Evolutionary conservation across 2,329 filamentous ascomycete genomes (phyloP).

Genomic region (Microsporum canis): DNA sequence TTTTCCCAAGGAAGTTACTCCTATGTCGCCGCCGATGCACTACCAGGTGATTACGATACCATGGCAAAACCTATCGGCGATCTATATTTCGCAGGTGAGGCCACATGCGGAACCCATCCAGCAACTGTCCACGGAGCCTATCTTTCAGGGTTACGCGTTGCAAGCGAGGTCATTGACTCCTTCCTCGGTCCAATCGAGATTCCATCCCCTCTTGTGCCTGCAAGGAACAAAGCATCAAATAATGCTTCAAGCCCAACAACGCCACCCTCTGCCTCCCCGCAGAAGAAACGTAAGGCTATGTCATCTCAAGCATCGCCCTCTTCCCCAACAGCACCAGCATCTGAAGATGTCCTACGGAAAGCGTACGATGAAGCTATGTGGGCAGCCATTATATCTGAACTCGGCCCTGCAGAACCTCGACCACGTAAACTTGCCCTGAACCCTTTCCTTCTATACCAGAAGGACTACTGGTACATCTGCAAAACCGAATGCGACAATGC

Average conservation of each 20-base stretch:
- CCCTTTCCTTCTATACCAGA: slow-evolving; percentile 82
- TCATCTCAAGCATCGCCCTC: not conserved
- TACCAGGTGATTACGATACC: slow-evolving; percentile 76
- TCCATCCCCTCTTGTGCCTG: slow-evolving; percentile 61
- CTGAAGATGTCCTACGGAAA: slow-evolving; percentile 26
- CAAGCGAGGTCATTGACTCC: slow-evolving; percentile 69
- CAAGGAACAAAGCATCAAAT: slow-evolving; percentile 39
- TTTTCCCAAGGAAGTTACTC: slow-evolving; percentile 96
- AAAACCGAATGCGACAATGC: slow-evolving; percentile 58
- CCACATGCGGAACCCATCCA: slow-evolving; percentile 89
- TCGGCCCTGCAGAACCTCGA: slow-evolving; percentile 64
- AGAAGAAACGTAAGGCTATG: slow-evolving; percentile 20
- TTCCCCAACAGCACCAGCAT: not conserved
- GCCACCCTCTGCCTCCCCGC: slow-evolving; percentile 16
- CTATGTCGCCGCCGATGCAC: slow-evolving; percentile 72
- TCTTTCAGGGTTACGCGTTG: slow-evolving; percentile 79
- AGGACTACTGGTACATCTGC: slow-evolving; percentile 53
- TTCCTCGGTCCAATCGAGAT: slow-evolving; percentile 73
- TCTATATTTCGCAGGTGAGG: slow-evolving; percentile 89
- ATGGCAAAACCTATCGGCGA: slow-evolving; percentile 82
- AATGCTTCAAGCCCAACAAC: slow-evolving; percentile 18
- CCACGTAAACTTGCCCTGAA: slow-evolving; percentile 67
- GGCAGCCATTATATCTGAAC: slow-evolving; percentile 44
- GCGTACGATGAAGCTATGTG: slow-evolving; percentile 49
- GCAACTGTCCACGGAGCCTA: slow-evolving; percentile 97